Evolutionary conservation across 495 filamentous ascomycete species (phyloP).

Genomic region (Jackrogersella multiformis): DNA sequence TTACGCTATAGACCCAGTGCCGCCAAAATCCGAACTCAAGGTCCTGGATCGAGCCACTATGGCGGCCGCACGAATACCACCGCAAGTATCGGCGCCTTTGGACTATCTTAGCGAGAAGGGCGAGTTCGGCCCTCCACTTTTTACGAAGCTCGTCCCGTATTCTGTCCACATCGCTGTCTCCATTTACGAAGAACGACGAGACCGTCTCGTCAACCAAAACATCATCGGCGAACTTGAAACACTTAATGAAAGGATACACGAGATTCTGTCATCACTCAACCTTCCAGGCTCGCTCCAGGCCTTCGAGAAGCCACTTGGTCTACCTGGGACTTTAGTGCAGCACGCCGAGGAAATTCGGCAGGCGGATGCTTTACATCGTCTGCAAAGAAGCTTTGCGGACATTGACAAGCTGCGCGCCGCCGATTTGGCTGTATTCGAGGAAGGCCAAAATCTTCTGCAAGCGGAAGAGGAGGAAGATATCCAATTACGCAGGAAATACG

Average conservation of each 20-base stretch:
- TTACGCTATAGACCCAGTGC: constrained; percentile 68
- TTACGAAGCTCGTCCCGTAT: constrained; percentile 92
- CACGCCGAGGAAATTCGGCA: constrained; percentile 97
- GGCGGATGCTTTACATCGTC: constrained; percentile 79
- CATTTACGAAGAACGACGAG: constrained; percentile 91
- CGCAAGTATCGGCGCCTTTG: constrained; percentile 81
- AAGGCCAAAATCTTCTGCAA: constrained; percentile 78
- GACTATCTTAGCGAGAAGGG: constrained; percentile 81
- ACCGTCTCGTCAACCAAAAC: constrained; percentile 84
- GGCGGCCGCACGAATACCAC: constrained; percentile 81
- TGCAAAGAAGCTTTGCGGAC: constrained; percentile 82
- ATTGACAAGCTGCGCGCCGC: constrained; percentile 84
- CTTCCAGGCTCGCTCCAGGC: constrained; percentile 94
- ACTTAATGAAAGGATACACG: constrained; percentile 81
- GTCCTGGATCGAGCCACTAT: constrained; percentile 87
- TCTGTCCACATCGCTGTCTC: constrained; percentile 94
- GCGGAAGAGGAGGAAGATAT: constrained; percentile 87
- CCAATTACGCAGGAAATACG: constrained; percentile 76
- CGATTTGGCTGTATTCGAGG: constrained; percentile 77
- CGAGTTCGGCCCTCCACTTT: constrained; percentile 83
- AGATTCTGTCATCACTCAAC: constrained; percentile 83
- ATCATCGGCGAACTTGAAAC: constrained; percentile 87
- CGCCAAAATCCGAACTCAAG: constrained; percentile 87
- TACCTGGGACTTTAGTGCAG: constrained; percentile 83
- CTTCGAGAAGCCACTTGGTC: constrained; percentile 89